Conservation (phyloP, 768 basidiomycete species). For the Pisolithus orientalis region DNA sequence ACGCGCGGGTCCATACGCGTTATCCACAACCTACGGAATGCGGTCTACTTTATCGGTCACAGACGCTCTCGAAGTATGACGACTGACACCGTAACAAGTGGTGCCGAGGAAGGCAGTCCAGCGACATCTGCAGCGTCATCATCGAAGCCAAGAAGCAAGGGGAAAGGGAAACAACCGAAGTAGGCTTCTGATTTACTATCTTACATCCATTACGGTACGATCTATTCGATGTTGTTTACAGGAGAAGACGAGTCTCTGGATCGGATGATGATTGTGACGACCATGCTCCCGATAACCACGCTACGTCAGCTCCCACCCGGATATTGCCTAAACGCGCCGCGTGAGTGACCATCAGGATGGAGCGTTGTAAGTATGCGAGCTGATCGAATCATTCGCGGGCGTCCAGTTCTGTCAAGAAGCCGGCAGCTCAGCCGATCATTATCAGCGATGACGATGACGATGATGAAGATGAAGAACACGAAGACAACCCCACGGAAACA, state of each 20-base stretch:
- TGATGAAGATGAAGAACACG: constrained; percentile 31
- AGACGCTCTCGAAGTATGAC: constrained; percentile 58
- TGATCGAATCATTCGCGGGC: neutral
- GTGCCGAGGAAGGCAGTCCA: constrained; percentile 26
- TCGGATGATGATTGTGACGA: constrained; percentile 43
- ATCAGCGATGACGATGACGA: neutral
- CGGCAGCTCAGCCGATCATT: constrained; percentile 18
- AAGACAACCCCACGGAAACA: constrained; percentile 28
- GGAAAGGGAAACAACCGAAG: constrained; percentile 35
- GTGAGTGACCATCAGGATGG: constrained; percentile 25
- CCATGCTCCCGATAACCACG: constrained; percentile 27
- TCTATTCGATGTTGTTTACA: constrained; percentile 15
- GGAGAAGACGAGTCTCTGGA: constrained; percentile 51
- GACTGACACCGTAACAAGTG: constrained; percentile 37
- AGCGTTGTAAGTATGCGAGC: neutral
- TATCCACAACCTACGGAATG: no score
- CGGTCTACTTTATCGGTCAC: neutral
- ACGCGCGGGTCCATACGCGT: no score
- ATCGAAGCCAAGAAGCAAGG: constrained; percentile 18
- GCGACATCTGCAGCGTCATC: constrained; percentile 27
- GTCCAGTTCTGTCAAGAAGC: constrained; percentile 36
- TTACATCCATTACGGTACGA: neutral
- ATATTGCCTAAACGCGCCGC: constrained; percentile 52
- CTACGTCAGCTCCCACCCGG: constrained; percentile 38
- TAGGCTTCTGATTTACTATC: constrained; percentile 19